These are phyloP conservation scores for Cladosporium sp. DNA, from an alignment of 2,329 filamentous ascomycete species.

Conservation along the genomic window DNA sequence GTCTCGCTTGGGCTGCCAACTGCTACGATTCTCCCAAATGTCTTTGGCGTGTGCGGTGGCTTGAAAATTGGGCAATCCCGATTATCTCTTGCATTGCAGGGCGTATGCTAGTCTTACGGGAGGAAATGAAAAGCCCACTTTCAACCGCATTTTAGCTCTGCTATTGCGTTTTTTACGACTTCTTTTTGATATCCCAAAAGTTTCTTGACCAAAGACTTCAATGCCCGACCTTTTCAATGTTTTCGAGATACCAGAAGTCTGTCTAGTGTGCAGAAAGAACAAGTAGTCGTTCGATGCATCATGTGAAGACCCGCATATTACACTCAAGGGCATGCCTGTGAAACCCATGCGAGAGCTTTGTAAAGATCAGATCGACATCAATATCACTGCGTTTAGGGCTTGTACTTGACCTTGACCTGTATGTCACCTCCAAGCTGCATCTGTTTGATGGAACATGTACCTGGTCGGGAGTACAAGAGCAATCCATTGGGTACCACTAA, in stretches of 20 bases:
- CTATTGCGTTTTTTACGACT: conserved; percentile 16
- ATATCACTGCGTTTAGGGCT: neutral
- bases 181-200: conserved; percentile 11
- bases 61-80: conserved; percentile 10
- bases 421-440: neutral
- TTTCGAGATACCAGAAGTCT: neutral
- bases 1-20: conserved; percentile 14
- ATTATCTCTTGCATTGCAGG: conserved; percentile 17
- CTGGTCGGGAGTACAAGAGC: neutral
- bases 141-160: conserved; percentile 18
- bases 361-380: neutral
- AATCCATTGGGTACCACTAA: neutral
- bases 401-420: neutral
- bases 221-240: neutral
- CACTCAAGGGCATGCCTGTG: neutral
- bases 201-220: conserved; percentile 1
- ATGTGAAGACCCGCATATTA: neutral
- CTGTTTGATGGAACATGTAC: neutral
- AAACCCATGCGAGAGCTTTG: neutral
- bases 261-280: neutral
- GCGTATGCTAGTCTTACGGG: conserved; percentile 21
- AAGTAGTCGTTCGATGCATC: neutral
- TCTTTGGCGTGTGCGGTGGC: conserved; percentile 20
- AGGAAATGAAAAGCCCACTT: conserved; percentile 22
- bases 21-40: conserved; percentile 14